Evolutionary conservation across 371 early-diverging fungal species (phyloP), one percentile per base, ranked within the genome.

Genomic region (Parasitella parasitica): DNA sequence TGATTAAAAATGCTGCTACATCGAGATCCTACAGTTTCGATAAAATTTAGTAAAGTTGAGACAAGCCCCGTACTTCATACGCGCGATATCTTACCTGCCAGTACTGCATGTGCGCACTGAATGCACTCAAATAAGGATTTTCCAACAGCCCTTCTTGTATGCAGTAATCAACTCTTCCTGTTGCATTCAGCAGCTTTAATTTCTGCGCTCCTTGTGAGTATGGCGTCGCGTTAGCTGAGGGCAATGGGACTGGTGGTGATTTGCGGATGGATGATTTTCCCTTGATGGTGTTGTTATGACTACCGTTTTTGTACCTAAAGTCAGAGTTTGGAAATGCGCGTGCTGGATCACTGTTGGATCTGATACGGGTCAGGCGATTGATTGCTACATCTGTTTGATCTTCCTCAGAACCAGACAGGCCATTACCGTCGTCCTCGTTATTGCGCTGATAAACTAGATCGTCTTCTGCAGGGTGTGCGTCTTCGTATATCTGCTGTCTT

Each of bases 111-210:
- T 92, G 93, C 6, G 84, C 89, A 41, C 81, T 86, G 38, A 94
- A 76, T 32, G 91, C 89, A 30, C 83, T 85, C 51, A 92, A 60
- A 59, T 94, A 94, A 7, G 91, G 86, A 57, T 90, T 90, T 64
- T 92, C 93, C 38, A 93, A 73, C 30, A 91, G 68, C 15, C 91
- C 90, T 62, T 91, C 91, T 71, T 92, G 92, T 32, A 94, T 66
- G 54, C 83, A 87, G 72, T 82, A 93, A 66, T 94, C 94, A 2
- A 94, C 79, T 5, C 92, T 79, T 0, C 90, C 91, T 12, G 83
- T 82, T 9, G 76, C 77, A 70, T 93, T 93, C 54, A 93, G 67
- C 37, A 73, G 72, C n/a, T 72, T 72, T 41, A 88, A 53, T 50
- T 81, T 57, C 71, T 73, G 54, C 65, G 83, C 66, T 55, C 84